These are phyloP conservation scores for Eucalyptus guilfoylei DNA, from an alignment of 345 rosid genomes.

Conservation along the genomic window DNA sequence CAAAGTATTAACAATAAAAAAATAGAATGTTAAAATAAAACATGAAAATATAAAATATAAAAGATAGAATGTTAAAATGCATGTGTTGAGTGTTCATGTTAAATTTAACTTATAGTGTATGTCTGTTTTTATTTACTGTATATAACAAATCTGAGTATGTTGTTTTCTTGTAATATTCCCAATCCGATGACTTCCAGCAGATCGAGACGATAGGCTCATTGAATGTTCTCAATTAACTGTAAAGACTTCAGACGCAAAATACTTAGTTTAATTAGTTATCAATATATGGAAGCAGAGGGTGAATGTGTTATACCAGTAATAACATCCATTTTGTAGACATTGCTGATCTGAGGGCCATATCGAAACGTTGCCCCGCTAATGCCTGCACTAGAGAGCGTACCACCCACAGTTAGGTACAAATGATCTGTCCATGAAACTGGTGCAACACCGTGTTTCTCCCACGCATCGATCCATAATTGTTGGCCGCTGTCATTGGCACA, in stretches of 20 bases:
- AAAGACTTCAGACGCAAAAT: not conserved
- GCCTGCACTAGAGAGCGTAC: slow-evolving; percentile 41
- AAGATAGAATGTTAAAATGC: not conserved
- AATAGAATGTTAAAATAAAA: not conserved
- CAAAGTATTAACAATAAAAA: not conserved
- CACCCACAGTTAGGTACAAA: slow-evolving; percentile 26
- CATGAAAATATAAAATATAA: not conserved
- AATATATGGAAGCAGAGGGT: not conserved
- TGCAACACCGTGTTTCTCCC: slow-evolving; percentile 13
- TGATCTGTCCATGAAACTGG: slow-evolving; percentile 38
- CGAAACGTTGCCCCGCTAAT: slow-evolving; percentile 28
- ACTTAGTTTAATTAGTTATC: not conserved
- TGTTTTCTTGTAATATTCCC: not conserved
- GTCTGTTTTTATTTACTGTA: not conserved
- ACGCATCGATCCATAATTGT: slow-evolving; percentile 27
- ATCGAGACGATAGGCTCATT: not conserved
- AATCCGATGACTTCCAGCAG: not conserved
- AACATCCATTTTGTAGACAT: slow-evolving; percentile 34
- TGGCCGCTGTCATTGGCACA: slow-evolving; percentile 28
- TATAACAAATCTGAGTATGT: not conserved
- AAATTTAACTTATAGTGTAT: not conserved
- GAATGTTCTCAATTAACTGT: not conserved
- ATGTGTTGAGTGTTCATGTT: not conserved
- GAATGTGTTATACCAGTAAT: slow-evolving; percentile 20
- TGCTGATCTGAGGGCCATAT: slow-evolving; percentile 31